phyloP scores from a whole-genome alignment of 139 green algal species.

The Auxenochlorella pyrenoidosa region DNA sequence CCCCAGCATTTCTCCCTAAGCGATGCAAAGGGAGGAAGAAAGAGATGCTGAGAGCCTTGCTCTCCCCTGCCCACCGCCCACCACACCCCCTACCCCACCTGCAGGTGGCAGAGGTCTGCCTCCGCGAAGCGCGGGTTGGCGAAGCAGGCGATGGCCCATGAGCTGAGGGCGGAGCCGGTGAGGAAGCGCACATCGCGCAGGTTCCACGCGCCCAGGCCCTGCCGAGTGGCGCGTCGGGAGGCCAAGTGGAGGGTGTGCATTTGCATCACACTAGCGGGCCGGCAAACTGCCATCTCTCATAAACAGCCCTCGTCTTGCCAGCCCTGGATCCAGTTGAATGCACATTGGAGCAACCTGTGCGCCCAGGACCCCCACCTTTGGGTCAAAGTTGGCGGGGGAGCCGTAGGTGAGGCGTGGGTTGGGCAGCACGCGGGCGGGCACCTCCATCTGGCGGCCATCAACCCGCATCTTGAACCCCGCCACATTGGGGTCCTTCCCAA shows the following conservation, averaged over 20 bases:
- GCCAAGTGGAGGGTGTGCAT: not conserved
- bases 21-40: too few relatives aligned
- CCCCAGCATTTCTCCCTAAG: too few relatives aligned
- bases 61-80: too few relatives aligned
- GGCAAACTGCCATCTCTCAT: not conserved
- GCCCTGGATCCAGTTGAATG: too few relatives aligned
- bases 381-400: constrained; percentile 39
- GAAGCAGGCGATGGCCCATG: constrained; percentile 63
- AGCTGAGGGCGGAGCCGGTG: constrained; percentile 38
- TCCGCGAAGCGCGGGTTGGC: constrained; percentile 32
- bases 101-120: constrained; percentile 4
- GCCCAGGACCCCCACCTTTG: not conserved
- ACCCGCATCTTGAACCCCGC: constrained; percentile 49
- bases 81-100: not conserved
- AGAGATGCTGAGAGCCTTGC: too few relatives aligned
- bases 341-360: too few relatives aligned
- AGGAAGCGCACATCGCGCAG: constrained; percentile 45
- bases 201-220: constrained; percentile 42
- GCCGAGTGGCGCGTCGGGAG: not conserved
- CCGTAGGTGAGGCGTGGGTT: constrained; percentile 60
- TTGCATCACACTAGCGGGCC: too few relatives aligned
- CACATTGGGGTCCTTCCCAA: constrained; percentile 14
- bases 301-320: too few relatives aligned
- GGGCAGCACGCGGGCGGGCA: constrained; percentile 60
- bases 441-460: constrained; percentile 31